phyloP scores from a whole-genome alignment of 2,329 filamentous ascomycete genomes.

The Diplodia corticola region DNA sequence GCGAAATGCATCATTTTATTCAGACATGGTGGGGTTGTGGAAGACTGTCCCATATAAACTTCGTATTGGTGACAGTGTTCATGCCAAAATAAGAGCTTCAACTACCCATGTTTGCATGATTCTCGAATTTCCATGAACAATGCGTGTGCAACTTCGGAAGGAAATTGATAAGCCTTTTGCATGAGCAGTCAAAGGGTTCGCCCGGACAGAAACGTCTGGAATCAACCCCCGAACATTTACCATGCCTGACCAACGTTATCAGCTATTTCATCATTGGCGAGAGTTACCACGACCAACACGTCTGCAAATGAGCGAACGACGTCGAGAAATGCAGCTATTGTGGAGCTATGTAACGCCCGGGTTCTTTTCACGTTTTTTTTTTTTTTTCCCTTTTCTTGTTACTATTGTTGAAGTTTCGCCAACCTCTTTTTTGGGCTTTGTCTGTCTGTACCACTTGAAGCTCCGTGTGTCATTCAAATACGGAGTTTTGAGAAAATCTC shows the following conservation, averaged over 20 bases:
- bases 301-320: background rate
- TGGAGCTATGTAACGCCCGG: background rate
- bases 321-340: background rate
- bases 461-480: no score
- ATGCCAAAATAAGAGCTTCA: no score
- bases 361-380: background rate
- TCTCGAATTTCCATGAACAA: no score
- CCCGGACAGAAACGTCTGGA: background rate
- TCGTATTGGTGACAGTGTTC: no score
- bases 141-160: background rate
- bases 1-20: no score
- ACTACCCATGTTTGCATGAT: no score
- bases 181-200: background rate
- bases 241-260: background rate
- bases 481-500: background rate
- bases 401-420: background rate
- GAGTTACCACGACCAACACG: no score
- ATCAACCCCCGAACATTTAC: background rate
- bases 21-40: background rate
- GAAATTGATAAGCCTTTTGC: background rate
- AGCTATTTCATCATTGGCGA: no score
- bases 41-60: no score
- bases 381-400: background rate
- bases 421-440: no score
- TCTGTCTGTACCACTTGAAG: background rate